Conservation (phyloP, 73 alveolate genomes). For the Tetrahymena elliotti region DNA sequence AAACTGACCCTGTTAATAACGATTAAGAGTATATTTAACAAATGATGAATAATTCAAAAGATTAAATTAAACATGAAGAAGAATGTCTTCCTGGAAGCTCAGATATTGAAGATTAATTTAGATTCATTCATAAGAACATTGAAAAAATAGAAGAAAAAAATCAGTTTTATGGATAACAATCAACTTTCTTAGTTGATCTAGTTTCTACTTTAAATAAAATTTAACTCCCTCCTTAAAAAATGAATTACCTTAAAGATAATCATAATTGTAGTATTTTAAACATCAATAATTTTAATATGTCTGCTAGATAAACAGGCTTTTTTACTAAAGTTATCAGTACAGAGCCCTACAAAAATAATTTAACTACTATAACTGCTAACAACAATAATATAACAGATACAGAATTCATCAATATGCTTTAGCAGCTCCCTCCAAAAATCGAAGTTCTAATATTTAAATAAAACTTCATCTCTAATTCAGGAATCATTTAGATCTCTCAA, state of each 20-base stretch:
- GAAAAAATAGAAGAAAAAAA: neutral
- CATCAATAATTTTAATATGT: neutral
- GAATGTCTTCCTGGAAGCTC: neutral
- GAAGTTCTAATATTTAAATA: neutral
- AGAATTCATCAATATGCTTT: neutral
- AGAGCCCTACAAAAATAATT: neutral
- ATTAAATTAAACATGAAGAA: neutral
- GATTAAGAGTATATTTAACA: neutral
- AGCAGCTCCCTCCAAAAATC: neutral
- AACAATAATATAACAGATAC: neutral
- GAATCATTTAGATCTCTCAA: neutral
- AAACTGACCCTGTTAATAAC: neutral
- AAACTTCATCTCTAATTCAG: neutral
- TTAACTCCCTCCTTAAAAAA: neutral
- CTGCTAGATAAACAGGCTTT: neutral
- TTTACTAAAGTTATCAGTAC: neutral
- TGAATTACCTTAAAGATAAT: neutral
- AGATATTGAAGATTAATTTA: neutral
- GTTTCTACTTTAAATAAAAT: neutral
- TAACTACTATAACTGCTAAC: neutral
- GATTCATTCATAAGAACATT: neutral
- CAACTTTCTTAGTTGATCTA: neutral
- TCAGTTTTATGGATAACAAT: neutral
- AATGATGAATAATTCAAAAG: neutral
- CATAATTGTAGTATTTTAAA: neutral